Evolutionary conservation across 2,329 filamentous ascomycete genomes (phyloP).

Genomic region (Penicillium sp.): DNA sequence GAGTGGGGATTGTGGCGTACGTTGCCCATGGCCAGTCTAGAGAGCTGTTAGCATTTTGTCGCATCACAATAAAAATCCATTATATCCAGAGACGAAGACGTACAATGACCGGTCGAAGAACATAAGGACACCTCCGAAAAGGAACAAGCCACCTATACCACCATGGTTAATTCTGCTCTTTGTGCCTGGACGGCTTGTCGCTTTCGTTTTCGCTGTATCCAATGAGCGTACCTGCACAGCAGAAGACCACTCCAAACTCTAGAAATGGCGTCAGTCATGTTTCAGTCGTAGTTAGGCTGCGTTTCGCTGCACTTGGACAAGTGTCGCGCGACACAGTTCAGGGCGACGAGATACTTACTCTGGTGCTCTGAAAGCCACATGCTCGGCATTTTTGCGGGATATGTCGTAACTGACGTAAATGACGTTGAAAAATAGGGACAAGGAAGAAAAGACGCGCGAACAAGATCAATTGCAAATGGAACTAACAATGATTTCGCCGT

Average conservation of each 20-base stretch:
- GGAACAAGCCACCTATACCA: slow-evolving; percentile 80
- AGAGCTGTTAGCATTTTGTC: neutral
- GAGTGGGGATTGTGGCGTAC: slow-evolving; percentile 49
- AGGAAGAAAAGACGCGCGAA: neutral
- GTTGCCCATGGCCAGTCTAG: slow-evolving; percentile 95
- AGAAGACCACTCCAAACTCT: slow-evolving; percentile 98
- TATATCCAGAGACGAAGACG: slow-evolving; percentile 34
- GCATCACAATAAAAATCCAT: neutral
- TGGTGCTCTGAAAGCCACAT: slow-evolving; percentile 97
- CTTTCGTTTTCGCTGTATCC: neutral
- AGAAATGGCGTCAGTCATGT: slow-evolving; percentile 23
- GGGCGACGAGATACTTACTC: slow-evolving; percentile 61
- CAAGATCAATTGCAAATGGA: neutral
- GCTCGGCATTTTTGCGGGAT: slow-evolving; percentile 64
- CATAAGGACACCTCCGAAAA: slow-evolving; percentile 89
- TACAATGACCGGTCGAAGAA: slow-evolving; percentile 98
- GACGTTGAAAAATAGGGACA: neutral
- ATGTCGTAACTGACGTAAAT: neutral
- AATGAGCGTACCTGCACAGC: slow-evolving; percentile 76
- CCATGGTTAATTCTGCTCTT: slow-evolving; percentile 16
- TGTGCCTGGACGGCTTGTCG: neutral
- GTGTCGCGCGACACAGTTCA: slow-evolving; percentile 1
- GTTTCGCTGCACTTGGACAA: neutral
- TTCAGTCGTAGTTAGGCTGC: neutral
- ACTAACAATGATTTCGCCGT: slow-evolving; percentile 5